phyloP scores from a whole-genome alignment of 164 flowering plant species.

The Stephania cephalantha region DNA sequence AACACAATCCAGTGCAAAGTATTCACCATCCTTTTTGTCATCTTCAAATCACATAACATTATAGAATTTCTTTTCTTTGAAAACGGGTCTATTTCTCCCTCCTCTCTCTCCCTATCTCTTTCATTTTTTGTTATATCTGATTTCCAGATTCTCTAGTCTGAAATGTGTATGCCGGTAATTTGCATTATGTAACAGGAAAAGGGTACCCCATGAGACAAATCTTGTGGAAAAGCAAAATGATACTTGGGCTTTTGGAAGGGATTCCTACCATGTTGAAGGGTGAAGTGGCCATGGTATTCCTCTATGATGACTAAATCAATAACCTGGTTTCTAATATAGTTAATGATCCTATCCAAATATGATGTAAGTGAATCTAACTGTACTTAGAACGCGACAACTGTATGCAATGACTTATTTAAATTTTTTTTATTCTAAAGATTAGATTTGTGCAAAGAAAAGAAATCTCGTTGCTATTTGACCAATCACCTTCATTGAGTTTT shows the following conservation, averaged over 20 bases:
- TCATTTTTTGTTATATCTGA: too few relatives aligned
- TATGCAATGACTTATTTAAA: neutral
- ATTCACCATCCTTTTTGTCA: neutral
- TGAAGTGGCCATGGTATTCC: constrained; percentile 85
- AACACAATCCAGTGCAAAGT: neutral
- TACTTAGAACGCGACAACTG: neutral
- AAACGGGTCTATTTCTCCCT: too few relatives aligned
- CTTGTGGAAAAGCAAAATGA: constrained; percentile 87
- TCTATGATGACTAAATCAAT: neutral
- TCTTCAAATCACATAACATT: too few relatives aligned
- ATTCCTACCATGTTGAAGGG: constrained; percentile 90
- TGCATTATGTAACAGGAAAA: constrained; percentile 44
- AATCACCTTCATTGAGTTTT: neutral
- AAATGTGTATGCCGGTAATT: neutral
- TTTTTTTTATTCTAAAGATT: neutral
- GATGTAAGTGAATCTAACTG: neutral
- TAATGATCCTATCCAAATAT: neutral
- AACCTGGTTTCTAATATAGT: neutral
- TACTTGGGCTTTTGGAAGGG: constrained; percentile 85
- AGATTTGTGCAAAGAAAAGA: neutral
- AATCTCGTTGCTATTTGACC: too few relatives aligned
- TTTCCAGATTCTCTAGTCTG: neutral
- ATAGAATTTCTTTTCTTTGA: too few relatives aligned
- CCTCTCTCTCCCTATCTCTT: too few relatives aligned
- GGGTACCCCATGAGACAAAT: constrained; percentile 64